These are phyloP conservation scores for Rhodamnia rubescens DNA, from an alignment of 345 rosid genomes.

Conservation along the genomic window DNA sequence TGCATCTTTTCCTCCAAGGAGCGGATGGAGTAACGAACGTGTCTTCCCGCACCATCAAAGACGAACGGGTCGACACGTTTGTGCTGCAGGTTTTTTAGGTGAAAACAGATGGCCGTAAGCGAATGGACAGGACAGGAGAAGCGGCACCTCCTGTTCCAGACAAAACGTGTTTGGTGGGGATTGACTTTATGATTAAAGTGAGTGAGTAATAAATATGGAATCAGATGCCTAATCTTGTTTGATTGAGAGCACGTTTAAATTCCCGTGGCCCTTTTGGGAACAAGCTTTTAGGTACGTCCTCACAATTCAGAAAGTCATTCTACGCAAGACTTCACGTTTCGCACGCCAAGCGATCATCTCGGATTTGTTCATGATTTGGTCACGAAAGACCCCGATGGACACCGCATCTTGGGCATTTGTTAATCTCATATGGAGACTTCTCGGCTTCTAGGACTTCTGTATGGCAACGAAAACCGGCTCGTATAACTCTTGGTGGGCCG, in stretches of 20 bases:
- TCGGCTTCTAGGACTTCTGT: neutral
- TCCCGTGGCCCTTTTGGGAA: neutral
- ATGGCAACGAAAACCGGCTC: fast-evolving
- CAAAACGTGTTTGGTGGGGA: neutral
- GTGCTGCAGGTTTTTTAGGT: neutral
- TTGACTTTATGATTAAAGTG: neutral
- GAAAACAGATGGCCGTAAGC: neutral
- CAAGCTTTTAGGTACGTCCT: neutral
- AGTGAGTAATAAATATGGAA: neutral
- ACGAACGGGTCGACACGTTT: neutral
- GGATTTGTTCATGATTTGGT: neutral
- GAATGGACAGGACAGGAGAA: neutral
- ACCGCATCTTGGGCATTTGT: neutral
- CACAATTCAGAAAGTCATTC: neutral
- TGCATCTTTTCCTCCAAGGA: neutral
- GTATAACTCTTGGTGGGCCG: neutral
- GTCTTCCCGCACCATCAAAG: neutral
- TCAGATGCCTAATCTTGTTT: neutral
- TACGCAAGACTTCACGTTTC: neutral
- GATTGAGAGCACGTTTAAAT: neutral
- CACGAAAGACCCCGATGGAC: fast-evolving
- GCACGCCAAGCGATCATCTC: neutral
- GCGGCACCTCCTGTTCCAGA: neutral
- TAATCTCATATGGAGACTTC: neutral
- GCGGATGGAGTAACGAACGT: neutral